Percentiles rank a stretch among this genome's conserved stretches.
phyloP scores from a whole-genome alignment of 108 stramenopile species.

The Craspedostauros australis region DNA sequence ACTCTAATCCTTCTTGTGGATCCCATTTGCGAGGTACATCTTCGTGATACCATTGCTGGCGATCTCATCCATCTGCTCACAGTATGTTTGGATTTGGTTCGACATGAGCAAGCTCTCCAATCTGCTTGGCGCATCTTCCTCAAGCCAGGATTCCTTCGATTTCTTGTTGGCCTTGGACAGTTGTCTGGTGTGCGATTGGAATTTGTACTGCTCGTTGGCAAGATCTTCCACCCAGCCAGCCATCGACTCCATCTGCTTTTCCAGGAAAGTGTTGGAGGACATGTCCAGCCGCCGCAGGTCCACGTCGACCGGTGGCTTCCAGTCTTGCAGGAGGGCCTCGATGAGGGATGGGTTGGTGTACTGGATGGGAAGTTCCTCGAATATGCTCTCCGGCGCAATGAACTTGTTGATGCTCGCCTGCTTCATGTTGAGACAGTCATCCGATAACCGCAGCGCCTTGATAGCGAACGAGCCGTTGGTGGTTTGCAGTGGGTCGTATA shows the following conservation, averaged over 20 bases:
- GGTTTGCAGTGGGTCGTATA: conserved; percentile 97
- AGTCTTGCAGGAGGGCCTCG: conserved; percentile 77
- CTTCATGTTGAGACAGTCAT: conserved; percentile 76
- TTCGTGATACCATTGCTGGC: conserved; percentile 81
- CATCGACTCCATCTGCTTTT: conserved; percentile 93
- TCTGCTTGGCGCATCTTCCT: conserved; percentile 68
- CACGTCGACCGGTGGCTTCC: conserved; percentile 44
- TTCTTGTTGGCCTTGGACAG: conserved; percentile 46
- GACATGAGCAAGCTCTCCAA: conserved; percentile 89
- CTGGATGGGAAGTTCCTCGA: conserved; percentile 90
- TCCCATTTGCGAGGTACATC: conserved; percentile 80
- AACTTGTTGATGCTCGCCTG: conserved; percentile 52
- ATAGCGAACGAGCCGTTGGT: conserved; percentile 82
- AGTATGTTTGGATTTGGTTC: conserved; percentile 90
- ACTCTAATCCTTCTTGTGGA: conserved; percentile 86
- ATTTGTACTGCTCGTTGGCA: conserved; percentile 83
- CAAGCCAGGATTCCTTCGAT: conserved; percentile 28
- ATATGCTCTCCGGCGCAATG: conserved; percentile 77
- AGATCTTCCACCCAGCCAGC: conserved; percentile 95
- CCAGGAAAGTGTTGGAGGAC: conserved; percentile 90
- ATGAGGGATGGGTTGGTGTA: conserved; percentile 85
- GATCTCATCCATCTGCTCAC: conserved; percentile 90
- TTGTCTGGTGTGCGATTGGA: conserved; percentile 74
- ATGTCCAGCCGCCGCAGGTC: conserved; percentile 86
- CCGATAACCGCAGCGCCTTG: conserved; percentile 90